These are phyloP conservation scores for Yamadazyma scolyti DNA, from an alignment of 805 yeast species.

Conservation along the genomic window DNA sequence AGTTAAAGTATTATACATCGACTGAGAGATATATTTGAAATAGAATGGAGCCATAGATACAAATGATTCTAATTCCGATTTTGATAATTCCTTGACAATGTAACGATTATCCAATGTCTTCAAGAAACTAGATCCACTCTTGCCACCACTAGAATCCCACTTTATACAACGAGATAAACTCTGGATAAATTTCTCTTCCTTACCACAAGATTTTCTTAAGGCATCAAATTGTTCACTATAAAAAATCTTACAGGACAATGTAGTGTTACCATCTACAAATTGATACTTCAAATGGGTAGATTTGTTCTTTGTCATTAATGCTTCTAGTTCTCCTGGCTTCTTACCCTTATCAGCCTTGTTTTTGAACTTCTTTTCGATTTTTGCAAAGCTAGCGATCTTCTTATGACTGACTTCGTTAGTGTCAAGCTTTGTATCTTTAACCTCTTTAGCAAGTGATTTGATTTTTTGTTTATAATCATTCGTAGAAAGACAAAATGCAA, in stretches of 20 bases:
- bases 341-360: conserved; percentile 20
- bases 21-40: conserved; percentile 93
- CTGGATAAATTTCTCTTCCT: conserved; percentile 71
- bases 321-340: conserved; percentile 47
- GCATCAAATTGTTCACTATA: conserved; percentile 97
- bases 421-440: conserved; percentile 9
- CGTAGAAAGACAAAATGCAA: conserved; percentile 88
- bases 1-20: conserved; percentile 89
- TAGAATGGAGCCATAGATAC: conserved; percentile 94
- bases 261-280: conserved; percentile 79
- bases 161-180: conserved; percentile 89
- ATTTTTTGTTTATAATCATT: conserved; percentile 74
- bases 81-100: conserved; percentile 84
- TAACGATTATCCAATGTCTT: conserved; percentile 89
- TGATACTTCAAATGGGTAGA: conserved; percentile 92
- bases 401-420: conserved; percentile 21
- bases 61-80: conserved; percentile 87
- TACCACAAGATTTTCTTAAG: conserved; percentile 78
- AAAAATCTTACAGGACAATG: conserved; percentile 87
- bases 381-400: conserved; percentile 34
- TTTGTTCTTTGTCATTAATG: conserved; percentile 70
- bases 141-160: conserved; percentile 97
- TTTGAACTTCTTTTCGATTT: conserved; percentile 40
- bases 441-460: conserved; percentile 19
- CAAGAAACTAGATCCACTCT: conserved; percentile 90